These are phyloP conservation scores for Exophiala sp. DNA, from an alignment of 2,329 filamentous ascomycete genomes.

Conservation along the genomic window DNA sequence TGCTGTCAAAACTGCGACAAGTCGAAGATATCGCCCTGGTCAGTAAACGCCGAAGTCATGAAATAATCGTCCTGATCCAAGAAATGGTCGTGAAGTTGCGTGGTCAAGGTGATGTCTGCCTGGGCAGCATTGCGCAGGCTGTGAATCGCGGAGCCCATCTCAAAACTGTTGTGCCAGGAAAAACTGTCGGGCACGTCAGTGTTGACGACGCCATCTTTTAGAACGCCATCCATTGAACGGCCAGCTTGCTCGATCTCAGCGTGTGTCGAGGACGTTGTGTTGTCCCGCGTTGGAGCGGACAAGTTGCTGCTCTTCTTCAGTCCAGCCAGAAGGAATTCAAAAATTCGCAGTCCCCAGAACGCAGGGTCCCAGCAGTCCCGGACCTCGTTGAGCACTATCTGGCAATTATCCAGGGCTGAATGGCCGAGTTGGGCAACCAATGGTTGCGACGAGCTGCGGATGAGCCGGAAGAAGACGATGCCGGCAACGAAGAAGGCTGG, in stretches of 20 bases:
- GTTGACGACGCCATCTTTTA: background rate
- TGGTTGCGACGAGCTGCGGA: conserved; percentile 1
- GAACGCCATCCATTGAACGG: background rate
- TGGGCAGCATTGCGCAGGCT: conserved; percentile 9
- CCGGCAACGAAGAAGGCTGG: conserved; percentile 17
- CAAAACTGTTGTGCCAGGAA: conserved; percentile 8
- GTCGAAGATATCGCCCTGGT: background rate
- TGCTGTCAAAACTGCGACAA: background rate
- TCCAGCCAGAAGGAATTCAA: conserved; percentile 16
- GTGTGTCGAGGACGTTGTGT: background rate
- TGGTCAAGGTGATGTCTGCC: conserved; percentile 5
- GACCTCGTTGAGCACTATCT: conserved; percentile 16
- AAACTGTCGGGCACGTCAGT: conserved; percentile 2
- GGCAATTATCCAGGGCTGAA: conserved; percentile 15
- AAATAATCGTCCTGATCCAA: conserved; percentile 9
- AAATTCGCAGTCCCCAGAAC: conserved; percentile 17
- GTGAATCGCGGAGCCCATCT: conserved; percentile 12
- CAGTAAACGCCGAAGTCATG: conserved; percentile 4
- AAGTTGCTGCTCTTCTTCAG: background rate
- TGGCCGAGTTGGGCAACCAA: conserved; percentile 10
- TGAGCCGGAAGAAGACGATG: conserved; percentile 14
- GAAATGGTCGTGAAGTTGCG: conserved; percentile 8
- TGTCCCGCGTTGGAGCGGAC: background rate
- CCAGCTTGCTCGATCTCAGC: background rate
- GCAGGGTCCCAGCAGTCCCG: conserved; percentile 17